Percentiles rank a stretch among this genome's conserved stretches.
Conservation (phyloP, 208 protist genomes). For the Herpetomonas samuelpessoai region DNA sequence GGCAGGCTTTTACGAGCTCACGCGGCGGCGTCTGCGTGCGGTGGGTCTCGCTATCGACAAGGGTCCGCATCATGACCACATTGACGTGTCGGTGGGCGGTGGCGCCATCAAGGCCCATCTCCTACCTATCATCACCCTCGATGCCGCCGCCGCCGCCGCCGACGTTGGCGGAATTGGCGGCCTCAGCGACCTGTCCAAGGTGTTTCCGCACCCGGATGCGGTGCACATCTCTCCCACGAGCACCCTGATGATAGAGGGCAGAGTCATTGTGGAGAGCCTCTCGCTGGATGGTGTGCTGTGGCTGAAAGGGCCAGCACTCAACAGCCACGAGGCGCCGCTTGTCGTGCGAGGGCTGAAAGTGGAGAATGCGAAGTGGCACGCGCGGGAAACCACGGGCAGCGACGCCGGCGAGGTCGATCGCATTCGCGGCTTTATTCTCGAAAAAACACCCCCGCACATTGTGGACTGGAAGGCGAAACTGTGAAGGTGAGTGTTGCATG, state of each 20-base stretch:
- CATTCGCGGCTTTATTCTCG: conserved; percentile 83
- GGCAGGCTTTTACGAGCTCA: conserved; percentile 60
- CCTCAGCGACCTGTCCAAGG: conserved; percentile 23
- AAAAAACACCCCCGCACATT: conserved; percentile 28
- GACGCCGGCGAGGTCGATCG: conserved; percentile 31
- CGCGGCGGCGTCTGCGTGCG: conserved; percentile 55
- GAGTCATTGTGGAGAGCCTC: conserved; percentile 71
- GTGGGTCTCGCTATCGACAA: conserved; percentile 34
- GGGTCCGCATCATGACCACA: conserved; percentile 13
- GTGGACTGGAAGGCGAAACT: conserved; percentile 22
- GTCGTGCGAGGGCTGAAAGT: conserved; percentile 44
- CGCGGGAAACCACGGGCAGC: conserved; percentile 16
- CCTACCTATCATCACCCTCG: conserved; percentile 50
- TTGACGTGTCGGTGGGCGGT: conserved; percentile 18
- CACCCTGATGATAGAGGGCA: conserved; percentile 69
- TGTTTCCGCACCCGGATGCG: conserved; percentile 54
- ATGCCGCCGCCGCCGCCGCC: conserved; percentile 18
- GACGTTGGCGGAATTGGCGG: neutral
- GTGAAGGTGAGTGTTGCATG: neutral
- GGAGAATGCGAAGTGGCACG: conserved; percentile 47
- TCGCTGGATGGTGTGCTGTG: conserved; percentile 58
- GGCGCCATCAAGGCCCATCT: conserved; percentile 15
- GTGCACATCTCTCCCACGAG: conserved; percentile 57
- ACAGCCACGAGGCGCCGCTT: conserved; percentile 22
- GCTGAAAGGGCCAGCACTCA: conserved; percentile 44